Percentiles rank a stretch among this genome's conserved stretches.
Conservation (phyloP, 2,329 filamentous ascomycete species). For the Aspergillus calidoustus region DNA sequence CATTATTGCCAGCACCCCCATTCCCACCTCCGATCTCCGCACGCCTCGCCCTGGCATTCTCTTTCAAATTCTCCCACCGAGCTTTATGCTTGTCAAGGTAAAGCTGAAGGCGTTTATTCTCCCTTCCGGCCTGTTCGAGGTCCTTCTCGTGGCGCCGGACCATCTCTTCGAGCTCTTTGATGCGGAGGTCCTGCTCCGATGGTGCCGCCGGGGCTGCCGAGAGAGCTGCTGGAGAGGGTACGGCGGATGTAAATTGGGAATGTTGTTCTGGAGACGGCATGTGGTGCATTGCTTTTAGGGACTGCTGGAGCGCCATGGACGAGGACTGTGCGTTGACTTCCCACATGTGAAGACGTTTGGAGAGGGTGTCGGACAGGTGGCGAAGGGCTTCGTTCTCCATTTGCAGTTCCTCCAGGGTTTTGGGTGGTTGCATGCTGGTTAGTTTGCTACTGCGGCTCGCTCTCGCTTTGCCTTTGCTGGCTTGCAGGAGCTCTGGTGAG, state of each 20-base stretch:
- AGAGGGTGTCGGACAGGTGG: constrained; percentile 81
- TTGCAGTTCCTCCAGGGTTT: constrained; percentile 83
- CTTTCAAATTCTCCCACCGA: constrained; percentile 71
- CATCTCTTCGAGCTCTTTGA: constrained; percentile 71
- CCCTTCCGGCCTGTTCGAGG: constrained; percentile 64
- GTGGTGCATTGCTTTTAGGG: constrained; percentile 60
- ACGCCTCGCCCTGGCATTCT: constrained; percentile 57
- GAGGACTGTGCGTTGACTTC: constrained; percentile 90
- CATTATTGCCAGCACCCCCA: constrained; percentile 25
- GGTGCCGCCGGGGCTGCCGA: constrained; percentile 21
- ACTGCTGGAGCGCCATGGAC: constrained; percentile 83
- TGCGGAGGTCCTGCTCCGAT: constrained; percentile 55
- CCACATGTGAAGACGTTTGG: constrained; percentile 87
- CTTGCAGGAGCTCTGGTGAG: constrained; percentile 52
- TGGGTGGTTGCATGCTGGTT: constrained; percentile 50
- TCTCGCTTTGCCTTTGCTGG: constrained; percentile 46
- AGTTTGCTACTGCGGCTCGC: constrained; percentile 32
- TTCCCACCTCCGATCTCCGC: constrained; percentile 23
- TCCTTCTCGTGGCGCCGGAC: constrained; percentile 62
- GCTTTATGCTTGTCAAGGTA: constrained; percentile 63
- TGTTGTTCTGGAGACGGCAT: constrained; percentile 34
- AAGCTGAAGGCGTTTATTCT: constrained; percentile 63
- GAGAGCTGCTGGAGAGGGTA: constrained; percentile 29
- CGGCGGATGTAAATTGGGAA: constrained; percentile 36
- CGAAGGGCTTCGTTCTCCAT: constrained; percentile 88